phyloP scores from a whole-genome alignment of 2,329 filamentous ascomycete species.

The Fusarium paranaense region DNA sequence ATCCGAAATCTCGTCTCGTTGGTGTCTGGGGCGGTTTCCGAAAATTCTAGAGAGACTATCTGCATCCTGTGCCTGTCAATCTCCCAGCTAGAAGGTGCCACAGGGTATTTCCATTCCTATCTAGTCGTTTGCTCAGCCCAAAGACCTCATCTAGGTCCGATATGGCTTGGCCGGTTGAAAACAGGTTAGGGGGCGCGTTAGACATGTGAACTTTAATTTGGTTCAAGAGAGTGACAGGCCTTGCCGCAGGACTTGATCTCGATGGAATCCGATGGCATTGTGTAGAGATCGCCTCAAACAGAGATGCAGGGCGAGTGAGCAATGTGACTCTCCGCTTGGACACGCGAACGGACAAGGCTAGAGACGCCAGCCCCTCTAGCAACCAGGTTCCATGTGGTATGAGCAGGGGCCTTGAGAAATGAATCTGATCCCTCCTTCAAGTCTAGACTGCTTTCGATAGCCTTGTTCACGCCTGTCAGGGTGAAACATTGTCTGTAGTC shows the following conservation, averaged over 20 bases:
- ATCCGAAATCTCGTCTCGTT: background rate
- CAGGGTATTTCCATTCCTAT: background rate
- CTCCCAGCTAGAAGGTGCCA: background rate
- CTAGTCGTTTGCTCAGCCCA: background rate
- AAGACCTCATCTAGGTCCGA: background rate
- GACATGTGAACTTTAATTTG: background rate
- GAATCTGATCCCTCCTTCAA: background rate
- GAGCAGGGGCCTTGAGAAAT: slow-evolving; percentile 1
- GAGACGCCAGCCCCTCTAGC: background rate
- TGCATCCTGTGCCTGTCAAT: background rate
- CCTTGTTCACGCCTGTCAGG: background rate
- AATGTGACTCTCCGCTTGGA: background rate
- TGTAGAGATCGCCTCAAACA: slow-evolving; percentile 4
- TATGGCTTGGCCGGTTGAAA: background rate
- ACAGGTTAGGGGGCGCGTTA: background rate
- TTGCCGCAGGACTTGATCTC: background rate
- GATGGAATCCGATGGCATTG: slow-evolving; percentile 5
- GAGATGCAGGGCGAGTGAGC: background rate
- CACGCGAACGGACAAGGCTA: background rate
- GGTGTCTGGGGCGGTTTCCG: background rate
- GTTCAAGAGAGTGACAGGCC: background rate
- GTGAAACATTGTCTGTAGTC: slow-evolving; percentile 23
- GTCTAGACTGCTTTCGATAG: slow-evolving; percentile 6
- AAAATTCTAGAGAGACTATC: background rate
- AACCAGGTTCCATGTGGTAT: slow-evolving; percentile 14